Percentiles rank a stretch among this genome's conserved stretches.
Evolutionary conservation across 257 asterid species (phyloP).

Genomic region (Primulina eburnea): DNA sequence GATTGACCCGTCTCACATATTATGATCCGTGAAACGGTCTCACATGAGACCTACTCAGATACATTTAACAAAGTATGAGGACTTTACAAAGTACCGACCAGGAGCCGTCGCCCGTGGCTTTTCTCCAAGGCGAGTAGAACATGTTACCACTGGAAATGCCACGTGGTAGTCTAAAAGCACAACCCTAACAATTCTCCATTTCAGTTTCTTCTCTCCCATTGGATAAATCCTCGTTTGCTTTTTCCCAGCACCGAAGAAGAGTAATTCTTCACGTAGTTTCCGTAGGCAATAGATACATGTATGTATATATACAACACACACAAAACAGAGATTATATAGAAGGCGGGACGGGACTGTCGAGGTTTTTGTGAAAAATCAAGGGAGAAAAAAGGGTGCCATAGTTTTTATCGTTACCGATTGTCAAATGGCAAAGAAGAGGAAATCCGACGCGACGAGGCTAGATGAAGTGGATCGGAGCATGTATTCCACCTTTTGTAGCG

Average conservation of each 20-base stretch:
- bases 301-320: too few species aligned
- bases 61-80: too few species aligned
- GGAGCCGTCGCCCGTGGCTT: too few species aligned
- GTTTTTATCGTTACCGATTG: too few species aligned
- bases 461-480: slow-evolving; percentile 97
- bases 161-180: neutral
- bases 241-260: neutral
- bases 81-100: too few species aligned
- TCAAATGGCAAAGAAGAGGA: slow-evolving; percentile 65
- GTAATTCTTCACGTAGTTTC: neutral
- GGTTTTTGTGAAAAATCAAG: neutral
- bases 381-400: neutral
- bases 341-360: neutral
- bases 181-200: neutral
- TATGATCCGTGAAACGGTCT: too few species aligned
- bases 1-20: too few species aligned
- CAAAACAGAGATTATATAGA: too few species aligned
- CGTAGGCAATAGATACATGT: neutral
- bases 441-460: slow-evolving; percentile 71
- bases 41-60: too few species aligned
- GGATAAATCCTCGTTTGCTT: neutral
- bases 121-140: neutral
- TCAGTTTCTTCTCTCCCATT: neutral
- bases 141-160: neutral
- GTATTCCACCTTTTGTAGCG: slow-evolving; percentile 79